A percentile compares a stretch with the other conserved stretches of the same genome.
Evolutionary conservation across 2,329 filamentous ascomycete genomes (phyloP).

Genomic region (Sphaceloma murrayae): DNA sequence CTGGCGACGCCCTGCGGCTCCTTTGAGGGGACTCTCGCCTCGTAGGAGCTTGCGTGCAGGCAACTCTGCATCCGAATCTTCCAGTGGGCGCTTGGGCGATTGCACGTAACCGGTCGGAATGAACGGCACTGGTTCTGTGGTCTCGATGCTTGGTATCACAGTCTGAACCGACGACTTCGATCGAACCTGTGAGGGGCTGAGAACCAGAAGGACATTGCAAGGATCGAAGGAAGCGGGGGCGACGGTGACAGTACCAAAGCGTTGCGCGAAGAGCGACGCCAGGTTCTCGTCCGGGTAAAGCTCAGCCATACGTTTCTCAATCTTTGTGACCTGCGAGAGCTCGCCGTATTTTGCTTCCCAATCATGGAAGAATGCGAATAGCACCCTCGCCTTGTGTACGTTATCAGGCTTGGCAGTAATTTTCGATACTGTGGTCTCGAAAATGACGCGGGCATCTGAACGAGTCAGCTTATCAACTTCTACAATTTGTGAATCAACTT

Average conservation of each 20-base stretch:
- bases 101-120: slow-evolving; percentile 24
- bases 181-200: slow-evolving; percentile 73
- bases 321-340: slow-evolving; percentile 75
- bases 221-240: slow-evolving; percentile 63
- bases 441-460: slow-evolving; percentile 86
- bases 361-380: slow-evolving; percentile 88
- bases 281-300: slow-evolving; percentile 83
- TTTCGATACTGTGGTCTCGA: slow-evolving; percentile 83
- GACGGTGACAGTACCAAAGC: slow-evolving; percentile 49
- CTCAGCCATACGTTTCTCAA: slow-evolving; percentile 87
- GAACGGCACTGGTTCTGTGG: slow-evolving; percentile 13
- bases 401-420: slow-evolving; percentile 69
- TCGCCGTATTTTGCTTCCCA: slow-evolving; percentile 94
- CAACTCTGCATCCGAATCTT: slow-evolving; percentile 59
- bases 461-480: slow-evolving; percentile 19
- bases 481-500: slow-evolving; percentile 36
- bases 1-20: slow-evolving; percentile 80
- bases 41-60: slow-evolving; percentile 79
- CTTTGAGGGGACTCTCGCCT: slow-evolving; percentile 88
- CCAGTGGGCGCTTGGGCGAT: slow-evolving; percentile 40
- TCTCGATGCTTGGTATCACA: slow-evolving; percentile 16
- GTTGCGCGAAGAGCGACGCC: slow-evolving; percentile 63
- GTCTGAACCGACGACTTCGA: slow-evolving; percentile 26
- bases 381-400: slow-evolving; percentile 64
- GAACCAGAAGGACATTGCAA: slow-evolving; percentile 66